Evolutionary conservation across 208 protist species (phyloP), one percentile per base, ranked within the genome.

Genomic region (Leishmania major): DNA sequence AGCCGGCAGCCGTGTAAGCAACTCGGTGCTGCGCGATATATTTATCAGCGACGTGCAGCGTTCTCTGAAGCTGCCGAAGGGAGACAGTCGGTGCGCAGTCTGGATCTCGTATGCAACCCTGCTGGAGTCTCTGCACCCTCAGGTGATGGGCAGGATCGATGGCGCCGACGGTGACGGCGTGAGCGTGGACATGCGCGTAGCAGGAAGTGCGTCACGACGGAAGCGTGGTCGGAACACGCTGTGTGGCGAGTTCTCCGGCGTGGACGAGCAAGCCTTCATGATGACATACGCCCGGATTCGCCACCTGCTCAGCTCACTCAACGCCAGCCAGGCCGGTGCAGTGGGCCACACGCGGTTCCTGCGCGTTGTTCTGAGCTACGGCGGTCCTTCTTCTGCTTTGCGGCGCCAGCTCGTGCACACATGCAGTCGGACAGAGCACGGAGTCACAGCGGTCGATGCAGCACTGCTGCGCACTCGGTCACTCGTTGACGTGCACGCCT

Each of bases 401-500:
- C 62, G 71, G 47, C 78, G 86, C 7, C 84, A 89, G 66, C 78
- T 85, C 13, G 79, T 86, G 53, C 81, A 85, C 64, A 75, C 88
- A 35, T 31, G 75, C 55, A 73, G 53, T 57, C 59, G 25, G 31
- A 49, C 59, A 15, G 17, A 2, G 13, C 37, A 31, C 47, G 69
- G 76, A 37, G n/a, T 45, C 17, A 13, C 55, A 11, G 51, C 57
- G 43, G 66, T 59, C n/a, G 79, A 84, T 31, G 79, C 81, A n/a
- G 77, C 76, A 66, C 74, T 82, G 79, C 81, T 84, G 83, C 84
- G 69, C 19, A 86, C 75, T 17, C 85, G 83, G 31, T 77, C 45
- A 75, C 83, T 66, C 31, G 85, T 84, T 55, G 93, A 96, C 81
- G 77, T 93, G 8, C 87, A 88, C 80, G 87, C 91, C 31, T 74